Evolutionary conservation across 805 yeast genomes (phyloP).

Genomic region (Starmerella lactis-condensi): DNA sequence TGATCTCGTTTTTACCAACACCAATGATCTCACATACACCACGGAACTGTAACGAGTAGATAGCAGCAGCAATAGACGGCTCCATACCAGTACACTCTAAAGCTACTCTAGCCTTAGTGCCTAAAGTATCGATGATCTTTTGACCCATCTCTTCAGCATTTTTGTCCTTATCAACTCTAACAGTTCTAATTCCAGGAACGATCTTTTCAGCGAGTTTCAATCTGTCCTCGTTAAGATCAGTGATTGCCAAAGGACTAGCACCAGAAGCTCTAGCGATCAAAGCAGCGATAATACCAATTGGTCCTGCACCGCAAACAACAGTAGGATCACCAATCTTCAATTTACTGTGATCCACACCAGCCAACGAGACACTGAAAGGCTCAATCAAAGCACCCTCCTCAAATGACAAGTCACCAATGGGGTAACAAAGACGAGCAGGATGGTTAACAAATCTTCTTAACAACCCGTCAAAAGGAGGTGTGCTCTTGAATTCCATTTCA

Average conservation of each 20-base stretch:
- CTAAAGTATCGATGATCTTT: slow-evolving; percentile 22
- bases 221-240: slow-evolving; percentile 31
- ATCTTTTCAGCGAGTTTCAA: slow-evolving; percentile 30
- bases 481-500: slow-evolving; percentile 22
- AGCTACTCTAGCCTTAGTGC: slow-evolving; percentile 30
- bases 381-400: slow-evolving; percentile 40
- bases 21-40: slow-evolving; percentile 34
- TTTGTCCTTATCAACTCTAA: slow-evolving; percentile 28
- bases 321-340: slow-evolving; percentile 33
- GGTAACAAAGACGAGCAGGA: slow-evolving; percentile 25
- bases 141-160: slow-evolving; percentile 21
- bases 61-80: slow-evolving; percentile 30
- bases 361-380: slow-evolving; percentile 36
- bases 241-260: slow-evolving; percentile 34
- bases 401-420: slow-evolving; percentile 27
- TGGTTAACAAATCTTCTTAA: slow-evolving; percentile 23
- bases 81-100: slow-evolving; percentile 41
- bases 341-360: slow-evolving; percentile 33
- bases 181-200: slow-evolving; percentile 31
- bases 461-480: slow-evolving; percentile 25
- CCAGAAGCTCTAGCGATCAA: slow-evolving; percentile 35
- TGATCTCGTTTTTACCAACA: slow-evolving; percentile 32
- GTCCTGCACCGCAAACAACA: slow-evolving; percentile 38
- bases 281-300: slow-evolving; percentile 37
- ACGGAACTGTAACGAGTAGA: slow-evolving; percentile 30